Percentiles rank a stretch among this genome's conserved stretches.
Evolutionary conservation across 2,329 filamentous ascomycete species (phyloP).

Genomic region (Colletotrichum liriopes): DNA sequence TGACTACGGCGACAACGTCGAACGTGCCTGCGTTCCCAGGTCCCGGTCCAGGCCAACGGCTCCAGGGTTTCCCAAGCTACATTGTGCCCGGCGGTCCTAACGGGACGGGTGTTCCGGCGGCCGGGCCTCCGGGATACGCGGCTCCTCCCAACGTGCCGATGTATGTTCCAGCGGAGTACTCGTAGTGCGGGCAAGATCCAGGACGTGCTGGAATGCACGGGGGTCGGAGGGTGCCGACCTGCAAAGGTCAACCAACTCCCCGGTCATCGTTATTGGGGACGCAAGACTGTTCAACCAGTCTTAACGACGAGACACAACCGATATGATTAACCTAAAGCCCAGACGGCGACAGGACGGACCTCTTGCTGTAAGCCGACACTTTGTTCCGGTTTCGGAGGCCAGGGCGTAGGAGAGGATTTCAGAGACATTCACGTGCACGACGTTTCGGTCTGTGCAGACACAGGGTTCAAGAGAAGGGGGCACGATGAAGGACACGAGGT

Average conservation of each 20-base stretch:
- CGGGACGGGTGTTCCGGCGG: background rate
- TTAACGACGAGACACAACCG: background rate
- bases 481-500: background rate
- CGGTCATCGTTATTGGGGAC: too few species aligned
- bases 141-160: conserved; percentile 32
- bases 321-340: too few species aligned
- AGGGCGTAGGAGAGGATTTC: too few species aligned
- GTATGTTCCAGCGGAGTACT: conserved; percentile 39
- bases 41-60: conserved; percentile 10
- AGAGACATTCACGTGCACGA: background rate
- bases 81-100: conserved; percentile 27
- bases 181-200: background rate
- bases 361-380: background rate
- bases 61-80: conserved; percentile 25
- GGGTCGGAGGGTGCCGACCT: background rate
- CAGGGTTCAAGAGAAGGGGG: background rate
- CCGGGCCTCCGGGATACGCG: conserved; percentile 10
- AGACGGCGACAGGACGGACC: too few species aligned
- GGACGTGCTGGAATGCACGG: background rate
- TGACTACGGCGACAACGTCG: background rate
- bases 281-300: background rate
- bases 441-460: background rate
- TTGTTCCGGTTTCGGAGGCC: too few species aligned
- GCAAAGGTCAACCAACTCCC: background rate
- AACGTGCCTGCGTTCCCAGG: conserved; percentile 22